A percentile compares a stretch with the other conserved stretches of the same genome.
Conservation (phyloP, 176 grass and related monocot species). For the Cenchrus americanus region DNA sequence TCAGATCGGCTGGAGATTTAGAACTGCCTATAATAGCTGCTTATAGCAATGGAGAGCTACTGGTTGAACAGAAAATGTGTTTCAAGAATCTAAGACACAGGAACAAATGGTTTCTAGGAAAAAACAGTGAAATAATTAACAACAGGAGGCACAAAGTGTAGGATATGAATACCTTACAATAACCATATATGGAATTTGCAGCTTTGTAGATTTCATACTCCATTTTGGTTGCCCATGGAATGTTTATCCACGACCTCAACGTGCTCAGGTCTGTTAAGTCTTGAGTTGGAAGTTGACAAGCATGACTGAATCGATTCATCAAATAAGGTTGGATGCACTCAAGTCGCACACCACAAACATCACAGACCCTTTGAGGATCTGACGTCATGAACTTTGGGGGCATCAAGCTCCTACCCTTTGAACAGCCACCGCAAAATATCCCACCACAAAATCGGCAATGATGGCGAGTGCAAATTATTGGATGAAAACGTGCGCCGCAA, state of each 20-base stretch:
- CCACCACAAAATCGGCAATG: slow-evolving; percentile 93
- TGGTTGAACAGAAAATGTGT: neutral
- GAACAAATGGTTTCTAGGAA: neutral
- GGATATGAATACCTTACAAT: slow-evolving; percentile 68
- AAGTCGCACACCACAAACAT: slow-evolving; percentile 78
- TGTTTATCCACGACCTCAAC: slow-evolving; percentile 84
- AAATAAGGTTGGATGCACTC: slow-evolving; percentile 73
- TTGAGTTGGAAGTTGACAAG: slow-evolving; percentile 69
- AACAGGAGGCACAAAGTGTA: slow-evolving; percentile 3
- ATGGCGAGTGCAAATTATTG: slow-evolving; percentile 79
- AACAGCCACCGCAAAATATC: slow-evolving; percentile 78
- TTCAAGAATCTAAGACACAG: slow-evolving; percentile 16
- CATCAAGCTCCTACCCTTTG: slow-evolving; percentile 82
- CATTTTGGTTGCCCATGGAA: slow-evolving; percentile 74
- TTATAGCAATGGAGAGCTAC: neutral
- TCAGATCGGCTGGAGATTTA: slow-evolving; percentile 3
- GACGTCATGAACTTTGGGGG: slow-evolving; percentile 77
- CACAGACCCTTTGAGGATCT: slow-evolving; percentile 90
- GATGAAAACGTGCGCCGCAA: slow-evolving; percentile 72
- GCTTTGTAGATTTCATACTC: slow-evolving; percentile 98
- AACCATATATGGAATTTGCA: slow-evolving; percentile 73
- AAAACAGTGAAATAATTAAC: slow-evolving; percentile 11
- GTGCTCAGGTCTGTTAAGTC: slow-evolving; percentile 89
- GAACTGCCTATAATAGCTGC: neutral
- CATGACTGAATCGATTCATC: slow-evolving; percentile 68